These are phyloP conservation scores for Coemansia sp. DNA, from an alignment of 192 early-diverging fungal genomes.

Conservation along the genomic window DNA sequence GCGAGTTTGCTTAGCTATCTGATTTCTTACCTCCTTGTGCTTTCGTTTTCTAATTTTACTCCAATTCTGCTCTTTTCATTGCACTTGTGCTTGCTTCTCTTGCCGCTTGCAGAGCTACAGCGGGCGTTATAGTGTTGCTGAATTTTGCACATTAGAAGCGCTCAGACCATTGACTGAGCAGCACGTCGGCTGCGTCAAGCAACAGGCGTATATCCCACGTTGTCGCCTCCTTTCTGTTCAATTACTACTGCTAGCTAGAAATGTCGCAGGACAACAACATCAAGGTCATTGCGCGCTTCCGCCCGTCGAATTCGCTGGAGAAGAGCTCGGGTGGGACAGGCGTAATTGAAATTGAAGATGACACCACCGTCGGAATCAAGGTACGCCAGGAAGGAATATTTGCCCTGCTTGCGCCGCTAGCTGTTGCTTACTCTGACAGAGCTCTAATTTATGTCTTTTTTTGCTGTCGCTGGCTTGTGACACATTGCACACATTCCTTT, in stretches of 20 bases:
- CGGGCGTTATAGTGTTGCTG: too few relatives aligned
- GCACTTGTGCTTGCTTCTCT: too few relatives aligned
- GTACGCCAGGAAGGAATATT: slow-evolving; percentile 13
- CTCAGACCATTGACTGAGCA: too few relatives aligned
- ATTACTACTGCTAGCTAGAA: neutral
- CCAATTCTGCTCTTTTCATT: too few relatives aligned
- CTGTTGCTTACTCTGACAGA: neutral
- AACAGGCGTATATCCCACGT: too few relatives aligned
- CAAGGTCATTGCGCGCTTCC: slow-evolving; percentile 95
- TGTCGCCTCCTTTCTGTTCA: neutral
- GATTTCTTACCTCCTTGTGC: too few relatives aligned
- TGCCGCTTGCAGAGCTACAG: too few relatives aligned
- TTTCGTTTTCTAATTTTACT: too few relatives aligned
- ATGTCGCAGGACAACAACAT: slow-evolving; percentile 81
- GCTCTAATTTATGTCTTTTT: neutral
- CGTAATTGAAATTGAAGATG: slow-evolving; percentile 71
- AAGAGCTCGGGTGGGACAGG: slow-evolving; percentile 85
- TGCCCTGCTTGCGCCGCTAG: neutral
- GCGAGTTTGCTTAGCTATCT: too few relatives aligned
- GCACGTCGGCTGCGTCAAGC: too few relatives aligned
- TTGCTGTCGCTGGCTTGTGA: neutral
- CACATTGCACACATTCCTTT: neutral
- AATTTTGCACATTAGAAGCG: too few relatives aligned
- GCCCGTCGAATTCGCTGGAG: slow-evolving; percentile 91
- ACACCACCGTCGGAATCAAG: slow-evolving; percentile 52